These are phyloP conservation scores for Periglandula ipomoeae DNA, from an alignment of 2,329 filamentous ascomycete genomes.

Conservation along the genomic window DNA sequence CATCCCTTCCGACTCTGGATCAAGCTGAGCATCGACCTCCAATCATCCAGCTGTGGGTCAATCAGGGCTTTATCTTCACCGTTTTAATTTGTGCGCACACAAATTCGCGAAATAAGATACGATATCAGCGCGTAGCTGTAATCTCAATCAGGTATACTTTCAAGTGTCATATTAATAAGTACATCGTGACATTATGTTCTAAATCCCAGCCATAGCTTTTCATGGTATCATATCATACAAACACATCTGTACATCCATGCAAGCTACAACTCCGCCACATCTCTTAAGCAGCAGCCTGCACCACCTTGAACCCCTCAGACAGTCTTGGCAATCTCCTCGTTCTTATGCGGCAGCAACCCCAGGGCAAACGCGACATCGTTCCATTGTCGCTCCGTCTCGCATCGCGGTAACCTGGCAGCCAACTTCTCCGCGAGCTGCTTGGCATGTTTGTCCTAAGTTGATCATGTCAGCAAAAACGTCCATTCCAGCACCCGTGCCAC, in stretches of 20 bases:
- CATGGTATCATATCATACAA: slow-evolving; percentile 1
- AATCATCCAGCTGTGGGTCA: no score
- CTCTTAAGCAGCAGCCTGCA: slow-evolving; percentile 49
- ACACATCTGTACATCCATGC: neutral
- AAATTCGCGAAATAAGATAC: no score
- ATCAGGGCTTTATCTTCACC: no score
- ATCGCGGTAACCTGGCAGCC: slow-evolving; percentile 73
- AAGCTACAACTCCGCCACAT: neutral
- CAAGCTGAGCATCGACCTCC: no score
- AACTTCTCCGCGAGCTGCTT: slow-evolving; percentile 90
- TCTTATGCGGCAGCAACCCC: slow-evolving; percentile 83
- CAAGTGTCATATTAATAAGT: neutral
- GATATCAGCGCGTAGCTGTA: no score
- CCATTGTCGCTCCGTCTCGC: slow-evolving; percentile 92
- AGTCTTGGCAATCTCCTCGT: slow-evolving; percentile 75
- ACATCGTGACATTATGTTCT: neutral
- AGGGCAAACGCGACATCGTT: slow-evolving; percentile 93
- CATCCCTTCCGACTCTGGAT: no score
- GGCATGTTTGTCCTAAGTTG: slow-evolving; percentile 82
- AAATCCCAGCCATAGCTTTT: neutral
- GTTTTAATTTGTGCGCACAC: no score
- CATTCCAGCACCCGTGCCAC: slow-evolving; percentile 12
- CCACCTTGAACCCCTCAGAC: slow-evolving; percentile 66
- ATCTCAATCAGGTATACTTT: no score
- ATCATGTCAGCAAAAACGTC: slow-evolving; percentile 3